Conservation (phyloP, 306 rosid genomes). For the Parietaria judaica region DNA sequence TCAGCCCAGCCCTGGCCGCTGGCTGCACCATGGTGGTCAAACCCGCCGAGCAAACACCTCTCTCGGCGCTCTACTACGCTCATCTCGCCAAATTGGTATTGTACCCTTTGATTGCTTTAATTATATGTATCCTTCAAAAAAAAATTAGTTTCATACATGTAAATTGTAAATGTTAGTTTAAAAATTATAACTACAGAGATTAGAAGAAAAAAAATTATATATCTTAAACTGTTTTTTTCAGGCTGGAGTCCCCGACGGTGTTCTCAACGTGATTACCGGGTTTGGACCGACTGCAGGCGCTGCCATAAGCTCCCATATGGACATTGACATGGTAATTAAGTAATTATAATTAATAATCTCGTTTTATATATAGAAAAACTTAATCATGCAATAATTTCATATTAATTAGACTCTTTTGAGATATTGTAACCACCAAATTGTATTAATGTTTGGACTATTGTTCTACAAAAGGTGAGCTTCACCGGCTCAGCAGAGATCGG, state of each 20-base stretch:
- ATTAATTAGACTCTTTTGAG: no score
- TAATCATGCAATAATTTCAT: no score
- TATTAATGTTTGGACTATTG: neutral
- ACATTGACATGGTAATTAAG: slow-evolving; percentile 13
- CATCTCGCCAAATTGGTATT: slow-evolving; percentile 63
- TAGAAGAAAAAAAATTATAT: no score
- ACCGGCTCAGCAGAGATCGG: slow-evolving; percentile 82
- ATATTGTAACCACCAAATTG: neutral
- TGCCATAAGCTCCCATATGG: slow-evolving; percentile 66
- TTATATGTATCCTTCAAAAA: no score
- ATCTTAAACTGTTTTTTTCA: neutral
- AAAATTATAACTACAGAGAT: no score
- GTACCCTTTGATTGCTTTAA: no score
- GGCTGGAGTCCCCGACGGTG: slow-evolving; percentile 95
- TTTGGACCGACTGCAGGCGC: slow-evolving; percentile 79
- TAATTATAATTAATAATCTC: neutral
- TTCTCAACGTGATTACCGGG: slow-evolving; percentile 71
- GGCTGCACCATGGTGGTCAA: slow-evolving; percentile 87
- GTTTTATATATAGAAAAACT: neutral
- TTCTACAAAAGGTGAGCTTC: slow-evolving; percentile 44
- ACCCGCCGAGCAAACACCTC: slow-evolving; percentile 92
- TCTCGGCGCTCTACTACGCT: slow-evolving; percentile 73
- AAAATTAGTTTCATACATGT: no score
- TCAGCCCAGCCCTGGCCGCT: slow-evolving; percentile 64
- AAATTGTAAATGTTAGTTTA: no score